phyloP scores from a whole-genome alignment of 2,329 filamentous ascomycete genomes.

The Fusarium armeniacum region DNA sequence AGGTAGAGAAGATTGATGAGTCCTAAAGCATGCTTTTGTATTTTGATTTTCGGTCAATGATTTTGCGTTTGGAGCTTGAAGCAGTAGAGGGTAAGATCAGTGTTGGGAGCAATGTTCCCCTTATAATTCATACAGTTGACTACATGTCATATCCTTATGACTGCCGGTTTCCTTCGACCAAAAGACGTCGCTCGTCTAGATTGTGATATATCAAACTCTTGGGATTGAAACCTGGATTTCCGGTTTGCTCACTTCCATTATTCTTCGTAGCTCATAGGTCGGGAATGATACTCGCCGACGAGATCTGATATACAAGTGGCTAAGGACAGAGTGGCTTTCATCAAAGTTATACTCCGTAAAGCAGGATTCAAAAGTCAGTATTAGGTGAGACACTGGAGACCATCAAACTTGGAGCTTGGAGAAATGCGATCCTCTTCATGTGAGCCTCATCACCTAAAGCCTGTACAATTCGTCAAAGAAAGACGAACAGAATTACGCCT shows the following conservation, averaged over 20 bases:
- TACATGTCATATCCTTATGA: slow-evolving; percentile 5
- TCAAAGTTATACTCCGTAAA: neutral
- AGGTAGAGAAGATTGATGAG: slow-evolving; percentile 89
- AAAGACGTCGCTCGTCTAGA: neutral
- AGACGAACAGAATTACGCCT: neutral
- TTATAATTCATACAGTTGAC: slow-evolving; percentile 38
- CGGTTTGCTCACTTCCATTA: neutral
- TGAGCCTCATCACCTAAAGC: neutral
- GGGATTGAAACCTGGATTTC: neutral
- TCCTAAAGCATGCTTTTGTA: slow-evolving; percentile 53
- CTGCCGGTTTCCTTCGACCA: neutral
- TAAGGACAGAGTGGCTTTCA: neutral
- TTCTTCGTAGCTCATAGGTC: neutral
- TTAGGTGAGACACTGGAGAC: neutral
- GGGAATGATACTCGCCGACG: neutral
- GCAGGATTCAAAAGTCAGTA: neutral
- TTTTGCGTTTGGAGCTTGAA: slow-evolving; percentile 19
- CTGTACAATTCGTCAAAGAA: neutral
- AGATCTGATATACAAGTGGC: neutral
- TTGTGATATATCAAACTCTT: neutral
- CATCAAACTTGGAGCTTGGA: neutral
- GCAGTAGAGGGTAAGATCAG: slow-evolving; percentile 22
- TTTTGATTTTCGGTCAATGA: slow-evolving; percentile 12
- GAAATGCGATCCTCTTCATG: neutral
- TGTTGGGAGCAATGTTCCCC: slow-evolving; percentile 26